Base-by-base conservation (phyloP, 2,329 filamentous ascomycete species). In the Bimuria novae-zelandiae region DNA sequence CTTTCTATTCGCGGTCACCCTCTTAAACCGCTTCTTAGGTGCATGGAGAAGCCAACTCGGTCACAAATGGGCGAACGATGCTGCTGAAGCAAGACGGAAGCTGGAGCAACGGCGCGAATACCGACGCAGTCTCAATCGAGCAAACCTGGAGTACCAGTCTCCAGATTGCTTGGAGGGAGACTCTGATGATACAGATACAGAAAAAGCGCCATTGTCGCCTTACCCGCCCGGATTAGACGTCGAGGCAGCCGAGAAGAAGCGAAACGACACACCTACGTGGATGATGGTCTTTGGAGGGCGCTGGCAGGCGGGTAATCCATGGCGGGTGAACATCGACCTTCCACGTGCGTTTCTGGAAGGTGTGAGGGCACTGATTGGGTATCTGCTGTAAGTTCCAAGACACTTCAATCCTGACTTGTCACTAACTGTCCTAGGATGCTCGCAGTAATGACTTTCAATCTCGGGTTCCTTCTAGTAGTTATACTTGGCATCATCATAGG, bases 21-120 rank as follows among this genome's bases (percentile, higher is more conserved):
- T 47, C 16, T 23, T 47, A n/a, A 47, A 47, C 14, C 44, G 44
- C 22, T 47, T 47, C 21, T 33, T 47, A 6, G 44, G 44, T 17
- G 44, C 44, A 12, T 47, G 44, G 44, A 47, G 44, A 39, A 47
- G 44, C 25, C 44, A 47, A 14, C 35, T 47, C 7, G 35, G 44
- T 17, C 44, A 47, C 35, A 47, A 36, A 19, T 47, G 44, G 44
- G 44, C 35, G 21, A 36, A 47, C n/a, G 32, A 47, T n/a, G 32
- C 44, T 21, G 44, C 44, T 5, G 32, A 21, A 3, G 44, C 44
- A 23, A 36, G 44, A 35, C 22, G 16, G 14, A 17, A 39, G 22
- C 11, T 14, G 11, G 44, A 47, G 21, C 19, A 27, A 5, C 44
- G 33, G 5, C 17, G 35, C n/a, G 21, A 17, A 27, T 47, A 37